phyloP scores from a whole-genome alignment of 1,284 basidiomycete genomes.

The Tilletia caries region DNA sequence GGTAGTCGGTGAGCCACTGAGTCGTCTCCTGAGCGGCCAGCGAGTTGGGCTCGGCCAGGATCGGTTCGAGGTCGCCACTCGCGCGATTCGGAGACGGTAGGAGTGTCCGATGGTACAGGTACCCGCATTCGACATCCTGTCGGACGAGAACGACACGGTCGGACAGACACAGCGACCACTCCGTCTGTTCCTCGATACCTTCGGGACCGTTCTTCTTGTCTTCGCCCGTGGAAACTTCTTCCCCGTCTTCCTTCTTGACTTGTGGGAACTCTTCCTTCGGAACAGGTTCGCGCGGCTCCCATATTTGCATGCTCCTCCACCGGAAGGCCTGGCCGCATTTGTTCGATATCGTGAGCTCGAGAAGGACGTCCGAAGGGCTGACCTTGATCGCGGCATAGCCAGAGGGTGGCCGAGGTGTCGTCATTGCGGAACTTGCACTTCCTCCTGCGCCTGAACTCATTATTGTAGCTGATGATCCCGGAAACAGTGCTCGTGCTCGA shows the following conservation, averaged over 20 bases:
- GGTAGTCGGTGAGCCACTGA: constrained; percentile 78
- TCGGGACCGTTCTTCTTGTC: too few species aligned
- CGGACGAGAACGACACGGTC: constrained; percentile 49
- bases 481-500: too few species aligned
- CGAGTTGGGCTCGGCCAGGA: not conserved
- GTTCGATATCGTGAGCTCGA: constrained; percentile 47
- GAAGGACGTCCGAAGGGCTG: constrained; percentile 26
- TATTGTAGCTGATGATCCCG: too few species aligned
- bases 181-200: constrained; percentile 26
- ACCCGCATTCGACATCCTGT: constrained; percentile 40
- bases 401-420: not conserved
- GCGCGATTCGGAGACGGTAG: constrained; percentile 15
- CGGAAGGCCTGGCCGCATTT: constrained; percentile 52
- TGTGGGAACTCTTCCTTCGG: not conserved
- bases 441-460: too few species aligned
- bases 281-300: constrained; percentile 16
- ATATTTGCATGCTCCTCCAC: constrained; percentile 43
- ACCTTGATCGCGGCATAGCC: not conserved
- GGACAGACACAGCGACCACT: constrained; percentile 49
- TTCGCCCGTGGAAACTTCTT: not conserved
- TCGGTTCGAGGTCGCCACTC: not conserved
- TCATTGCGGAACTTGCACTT: not conserved
- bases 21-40: constrained; percentile 59
- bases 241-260: constrained; percentile 15
- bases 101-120: constrained; percentile 42